Conservation (phyloP, 805 yeast species). For the Wickerhamiella occidentalis region DNA sequence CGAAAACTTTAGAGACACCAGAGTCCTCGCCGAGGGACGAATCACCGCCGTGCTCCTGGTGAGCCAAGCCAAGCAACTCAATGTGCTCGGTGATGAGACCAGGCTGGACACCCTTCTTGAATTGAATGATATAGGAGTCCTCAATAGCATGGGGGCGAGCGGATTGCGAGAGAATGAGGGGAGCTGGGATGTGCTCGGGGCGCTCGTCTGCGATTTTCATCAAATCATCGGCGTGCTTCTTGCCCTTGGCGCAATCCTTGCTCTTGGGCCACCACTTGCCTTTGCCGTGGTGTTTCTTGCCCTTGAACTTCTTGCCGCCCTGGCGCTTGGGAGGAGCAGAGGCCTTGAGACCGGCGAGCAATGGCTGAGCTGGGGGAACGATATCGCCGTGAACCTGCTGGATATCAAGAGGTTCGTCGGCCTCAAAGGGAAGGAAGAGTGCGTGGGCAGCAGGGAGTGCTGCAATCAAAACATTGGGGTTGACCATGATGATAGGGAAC, state of each 20-base stretch:
- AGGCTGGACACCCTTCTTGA: constrained; percentile 50
- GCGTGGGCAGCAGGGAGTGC: constrained; percentile 18
- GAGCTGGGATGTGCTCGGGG: constrained; percentile 27
- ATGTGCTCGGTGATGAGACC: constrained; percentile 53
- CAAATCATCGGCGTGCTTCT: neutral
- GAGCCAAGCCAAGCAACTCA: constrained; percentile 42
- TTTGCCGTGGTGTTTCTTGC: constrained; percentile 6
- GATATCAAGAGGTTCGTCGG: constrained; percentile 2
- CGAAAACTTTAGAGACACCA: constrained; percentile 30
- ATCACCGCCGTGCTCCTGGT: constrained; percentile 21
- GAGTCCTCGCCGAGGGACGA: constrained; percentile 31
- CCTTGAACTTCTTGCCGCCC: neutral
- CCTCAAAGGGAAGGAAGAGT: constrained; percentile 21
- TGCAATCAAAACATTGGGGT: constrained; percentile 18
- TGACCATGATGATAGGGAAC: constrained; percentile 20
- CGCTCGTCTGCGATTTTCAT: constrained; percentile 8
- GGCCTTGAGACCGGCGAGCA: constrained; percentile 7
- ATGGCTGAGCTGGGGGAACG: constrained; percentile 7
- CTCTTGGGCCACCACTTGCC: neutral
- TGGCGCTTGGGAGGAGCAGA: neutral
- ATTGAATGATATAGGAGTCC: constrained; percentile 59
- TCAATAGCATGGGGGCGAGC: constrained; percentile 26
- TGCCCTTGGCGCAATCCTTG: constrained; percentile 4
- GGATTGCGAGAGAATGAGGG: constrained; percentile 36
- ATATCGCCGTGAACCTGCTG: constrained; percentile 6